Evolutionary conservation across 129 eudicot genomes (phyloP), one percentile per base, ranked within the genome.

Genomic region (Flaveria robusta): DNA sequence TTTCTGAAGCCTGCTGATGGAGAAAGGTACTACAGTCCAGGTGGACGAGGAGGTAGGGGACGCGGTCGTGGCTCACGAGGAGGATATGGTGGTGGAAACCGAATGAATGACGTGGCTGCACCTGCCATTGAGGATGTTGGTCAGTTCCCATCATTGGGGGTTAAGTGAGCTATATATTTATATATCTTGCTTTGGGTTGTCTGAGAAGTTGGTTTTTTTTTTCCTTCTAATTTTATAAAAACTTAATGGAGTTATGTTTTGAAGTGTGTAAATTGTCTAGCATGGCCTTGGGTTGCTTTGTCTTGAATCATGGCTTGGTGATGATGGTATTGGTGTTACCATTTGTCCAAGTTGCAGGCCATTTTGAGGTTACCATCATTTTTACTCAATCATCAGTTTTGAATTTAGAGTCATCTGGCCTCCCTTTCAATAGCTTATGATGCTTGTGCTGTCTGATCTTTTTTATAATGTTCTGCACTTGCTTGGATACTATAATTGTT

Each of bases 61-160:
- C 90, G 96, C 24, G 89, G 93, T 2, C 89, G 90, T 68, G 96
- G 93, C 10, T 11, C 76, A 5, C 75, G 93, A 65, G 89, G 91
- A 23, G 89, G 88, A 64, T 77, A 63, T 39, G 80, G 67, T n/a
- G 89, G 91, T 73, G 82, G 82, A 71, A 49, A 50, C 72, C 23
- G 66, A 24, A n/a, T 67, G 56, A 70, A 72, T 72, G 62, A 82
- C 54, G 63, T 70, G 70, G 83, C 69, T 16, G 93, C 96, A 19
- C 97, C 97, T n/a, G 68, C 84, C 0, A 92, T 92, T 15, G 93
- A 65, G 66, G 97, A 92, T 84, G 88, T 71, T 60, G 77, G 68
- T 3, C 97, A 92, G 80, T 92, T 92, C 80, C 97, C 97, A 15
- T 81, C 90, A 12, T 85, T 92, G 86, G 89, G 85, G 39, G 91